phyloP scores from a whole-genome alignment of 495 filamentous ascomycete species.

The Viridothelium virens region DNA sequence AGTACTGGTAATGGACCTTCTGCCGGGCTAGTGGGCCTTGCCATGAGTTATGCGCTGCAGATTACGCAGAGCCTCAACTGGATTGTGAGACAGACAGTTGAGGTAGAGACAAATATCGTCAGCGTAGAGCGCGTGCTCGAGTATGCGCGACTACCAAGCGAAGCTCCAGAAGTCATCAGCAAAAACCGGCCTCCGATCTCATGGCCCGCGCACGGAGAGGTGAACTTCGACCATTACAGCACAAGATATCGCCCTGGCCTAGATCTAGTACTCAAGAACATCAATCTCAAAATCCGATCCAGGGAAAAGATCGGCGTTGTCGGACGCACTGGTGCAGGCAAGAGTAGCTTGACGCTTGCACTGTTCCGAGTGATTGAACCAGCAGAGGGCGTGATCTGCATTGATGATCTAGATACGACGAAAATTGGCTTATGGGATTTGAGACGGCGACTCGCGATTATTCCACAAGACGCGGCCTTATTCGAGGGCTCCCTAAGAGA shows the following conservation, averaged over 20 bases:
- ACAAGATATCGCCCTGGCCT: conserved; percentile 83
- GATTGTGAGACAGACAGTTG: conserved; percentile 98
- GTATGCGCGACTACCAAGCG: conserved; percentile 86
- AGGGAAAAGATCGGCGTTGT: conserved; percentile 98
- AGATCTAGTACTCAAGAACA: conserved; percentile 85
- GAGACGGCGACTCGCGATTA: conserved; percentile 86
- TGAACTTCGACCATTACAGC: conserved; percentile 89
- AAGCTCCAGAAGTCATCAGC: conserved; percentile 90
- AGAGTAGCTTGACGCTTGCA: conserved; percentile 87
- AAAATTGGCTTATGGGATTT: conserved; percentile 86
- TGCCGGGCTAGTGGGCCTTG: conserved; percentile 78
- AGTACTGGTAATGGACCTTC: conserved; percentile 58
- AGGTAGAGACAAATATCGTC: conserved; percentile 99
- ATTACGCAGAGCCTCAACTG: conserved; percentile 98
- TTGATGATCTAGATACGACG: conserved; percentile 83
- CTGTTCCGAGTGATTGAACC: conserved; percentile 96
- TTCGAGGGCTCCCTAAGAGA: conserved; percentile 95
- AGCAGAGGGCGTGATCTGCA: conserved; percentile 67
- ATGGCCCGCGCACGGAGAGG: conserved; percentile 87
- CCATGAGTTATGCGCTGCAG: conserved; percentile 94
- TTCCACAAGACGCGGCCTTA: conserved; percentile 94
- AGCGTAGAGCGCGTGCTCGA: conserved; percentile 97
- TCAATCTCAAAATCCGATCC: conserved; percentile 84
- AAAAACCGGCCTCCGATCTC: conserved; percentile 76
- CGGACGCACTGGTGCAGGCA: conserved; percentile 91